A percentile compares a stretch with the other conserved stretches of the same genome.
These are phyloP conservation scores for Erucastrum elatum DNA, from an alignment of 345 rosid genomes.

Conservation along the genomic window DNA sequence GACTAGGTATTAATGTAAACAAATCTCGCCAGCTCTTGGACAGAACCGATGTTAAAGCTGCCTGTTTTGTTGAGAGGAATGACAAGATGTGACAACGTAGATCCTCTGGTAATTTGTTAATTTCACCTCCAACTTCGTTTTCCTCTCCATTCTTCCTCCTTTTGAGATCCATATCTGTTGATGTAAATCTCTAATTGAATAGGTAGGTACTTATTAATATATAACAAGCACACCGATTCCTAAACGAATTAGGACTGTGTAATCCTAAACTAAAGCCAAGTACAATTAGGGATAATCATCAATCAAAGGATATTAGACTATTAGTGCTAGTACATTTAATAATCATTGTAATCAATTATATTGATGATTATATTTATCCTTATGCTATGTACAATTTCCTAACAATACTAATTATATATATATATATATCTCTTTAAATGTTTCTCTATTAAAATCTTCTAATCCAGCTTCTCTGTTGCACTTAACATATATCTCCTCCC, in stretches of 20 bases:
- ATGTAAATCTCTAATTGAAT: neutral
- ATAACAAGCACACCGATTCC: neutral
- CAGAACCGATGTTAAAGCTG: constrained; percentile 11
- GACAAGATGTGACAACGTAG: constrained; percentile 7
- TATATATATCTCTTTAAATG: no score
- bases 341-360: no score
- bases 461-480: no score
- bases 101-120: neutral
- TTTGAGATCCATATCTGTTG: neutral
- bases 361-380: no score
- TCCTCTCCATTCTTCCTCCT: neutral
- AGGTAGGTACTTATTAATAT: neutral
- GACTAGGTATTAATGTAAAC: neutral
- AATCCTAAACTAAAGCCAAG: neutral
- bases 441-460: no score
- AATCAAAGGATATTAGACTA: no score
- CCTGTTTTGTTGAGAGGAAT: constrained; percentile 12
- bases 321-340: no score
- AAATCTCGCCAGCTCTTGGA: constrained; percentile 4
- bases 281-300: no score
- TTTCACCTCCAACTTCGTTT: neutral
- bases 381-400: no score
- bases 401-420: no score
- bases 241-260: neutral
- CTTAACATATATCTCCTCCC: no score